Evolutionary conservation across 768 basidiomycete species (phyloP), one percentile per base, ranked within the genome.

Genomic region (Mycena chlorophos): DNA sequence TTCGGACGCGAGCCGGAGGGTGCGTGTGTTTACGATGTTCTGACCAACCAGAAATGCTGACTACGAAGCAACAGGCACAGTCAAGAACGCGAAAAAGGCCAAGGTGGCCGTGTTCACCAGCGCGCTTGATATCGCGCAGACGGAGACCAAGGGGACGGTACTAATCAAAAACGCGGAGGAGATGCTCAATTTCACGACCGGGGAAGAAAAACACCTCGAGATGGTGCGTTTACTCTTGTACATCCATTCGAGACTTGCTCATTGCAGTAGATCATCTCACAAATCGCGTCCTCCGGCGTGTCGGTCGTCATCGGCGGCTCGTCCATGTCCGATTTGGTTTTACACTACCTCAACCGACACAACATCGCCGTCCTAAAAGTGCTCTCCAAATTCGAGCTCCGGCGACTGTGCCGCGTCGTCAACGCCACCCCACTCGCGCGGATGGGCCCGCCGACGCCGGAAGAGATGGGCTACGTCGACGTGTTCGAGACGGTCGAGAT

Each of bases 131-230:
- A 83, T 92, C 54, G 85, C 95, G 2, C 96, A 98, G 73, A 98
- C 97, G 4, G 97, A 99, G 73, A 99, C 97, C 17, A 99, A 99
- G 71, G 97, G 97, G 49, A 99, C 97, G 6, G 97, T 98, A 12
- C 80, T 99, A 45, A 82, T 99, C 64, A 92, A 94, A 70, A 98
- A 84, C 68, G 92, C 94, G 8, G 88, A 96, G 43, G 96, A 99
- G 69, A 91, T 99, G 86, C 81, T 99, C 61, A 94, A 97, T 75
- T 99, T 99, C 66, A 94, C 95, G 0, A 79, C 83, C 3, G 97
- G 94, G 17, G 97, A 99, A 73, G 97, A 99, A 73, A 88, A 95
- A 71, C 94, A 98, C 66, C 79, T 97, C 49, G 95, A 98, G 79
- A 94, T 91, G 78, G 88, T 85, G 27, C 22, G 58, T 42, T 42